These are phyloP conservation scores for Nelumbo lutea DNA, from an alignment of 164 flowering plant genomes.

Conservation along the genomic window DNA sequence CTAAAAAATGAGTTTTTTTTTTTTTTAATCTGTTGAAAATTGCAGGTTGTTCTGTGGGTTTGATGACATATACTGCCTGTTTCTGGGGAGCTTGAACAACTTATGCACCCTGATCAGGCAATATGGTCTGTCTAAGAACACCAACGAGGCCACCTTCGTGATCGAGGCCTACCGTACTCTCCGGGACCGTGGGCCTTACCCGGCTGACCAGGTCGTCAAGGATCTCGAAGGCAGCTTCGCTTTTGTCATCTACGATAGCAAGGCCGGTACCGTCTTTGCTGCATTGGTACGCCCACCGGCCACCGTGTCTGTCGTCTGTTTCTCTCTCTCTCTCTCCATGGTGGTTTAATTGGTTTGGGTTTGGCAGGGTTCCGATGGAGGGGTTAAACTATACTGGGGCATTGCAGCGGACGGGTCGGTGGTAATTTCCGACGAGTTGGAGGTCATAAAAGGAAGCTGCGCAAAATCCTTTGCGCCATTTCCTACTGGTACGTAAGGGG, in stretches of 20 bases:
- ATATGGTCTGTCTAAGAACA: slow-evolving; percentile 65
- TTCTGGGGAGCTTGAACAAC: slow-evolving; percentile 75
- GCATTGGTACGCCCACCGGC: slow-evolving; percentile 48
- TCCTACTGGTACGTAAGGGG: slow-evolving; percentile 50
- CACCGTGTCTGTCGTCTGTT: neutral
- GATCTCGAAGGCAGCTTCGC: slow-evolving; percentile 84
- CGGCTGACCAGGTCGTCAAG: slow-evolving; percentile 92
- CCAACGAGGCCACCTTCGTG: slow-evolving; percentile 73
- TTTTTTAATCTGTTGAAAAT: neutral
- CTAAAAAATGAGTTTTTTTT: neutral
- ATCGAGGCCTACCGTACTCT: slow-evolving; percentile 89
- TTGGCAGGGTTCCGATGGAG: slow-evolving; percentile 73
- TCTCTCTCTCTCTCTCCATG: neutral
- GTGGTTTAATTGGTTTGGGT: neutral
- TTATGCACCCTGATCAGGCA: slow-evolving; percentile 51
- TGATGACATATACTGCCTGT: slow-evolving; percentile 75
- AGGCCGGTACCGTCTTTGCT: slow-evolving; percentile 55
- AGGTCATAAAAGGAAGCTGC: slow-evolving; percentile 71
- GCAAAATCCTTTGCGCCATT: slow-evolving; percentile 95
- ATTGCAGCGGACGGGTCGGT: slow-evolving; percentile 91
- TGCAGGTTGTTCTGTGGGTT: slow-evolving; percentile 73
- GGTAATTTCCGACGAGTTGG: slow-evolving; percentile 77
- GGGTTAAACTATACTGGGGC: slow-evolving; percentile 79
- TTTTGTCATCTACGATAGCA: slow-evolving; percentile 75
- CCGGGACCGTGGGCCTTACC: slow-evolving; percentile 84